Percentiles rank a stretch among this genome's conserved stretches.
Conservation (phyloP, 805 yeast species). For the Suhomyces sp. region DNA sequence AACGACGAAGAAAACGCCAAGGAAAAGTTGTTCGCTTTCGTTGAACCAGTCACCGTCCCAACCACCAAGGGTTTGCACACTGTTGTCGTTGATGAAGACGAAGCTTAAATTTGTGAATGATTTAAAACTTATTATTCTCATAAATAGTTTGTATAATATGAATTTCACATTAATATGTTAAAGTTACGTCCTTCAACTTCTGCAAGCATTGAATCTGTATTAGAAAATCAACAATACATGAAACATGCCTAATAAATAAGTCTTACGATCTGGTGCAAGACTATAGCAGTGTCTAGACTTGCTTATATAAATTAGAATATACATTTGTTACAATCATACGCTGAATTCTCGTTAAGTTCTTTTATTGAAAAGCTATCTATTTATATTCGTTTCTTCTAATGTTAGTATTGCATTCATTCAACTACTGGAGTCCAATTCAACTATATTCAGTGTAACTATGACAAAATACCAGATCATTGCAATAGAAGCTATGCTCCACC, state of each 20-base stretch:
- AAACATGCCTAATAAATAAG: not conserved
- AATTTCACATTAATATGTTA: conserved; percentile 4
- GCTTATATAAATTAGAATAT: not conserved
- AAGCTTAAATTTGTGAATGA: conserved; percentile 36
- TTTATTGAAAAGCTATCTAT: not conserved
- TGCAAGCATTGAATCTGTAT: not conserved
- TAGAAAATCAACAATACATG: not conserved
- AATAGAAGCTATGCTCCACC: conserved; percentile 42
- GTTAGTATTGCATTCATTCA: not conserved
- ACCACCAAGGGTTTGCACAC: conserved; percentile 97
- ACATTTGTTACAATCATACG: not conserved
- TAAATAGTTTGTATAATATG: conserved; percentile 13
- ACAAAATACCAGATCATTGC: conserved; percentile 69
- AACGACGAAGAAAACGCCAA: conserved; percentile 99
- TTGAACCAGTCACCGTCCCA: conserved; percentile 95
- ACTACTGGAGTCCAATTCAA: not conserved
- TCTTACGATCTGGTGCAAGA: not conserved
- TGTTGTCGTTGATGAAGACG: conserved; percentile 86
- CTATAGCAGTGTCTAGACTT: not conserved
- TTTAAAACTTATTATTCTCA: conserved; percentile 6
- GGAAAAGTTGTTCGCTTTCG: conserved; percentile 96
- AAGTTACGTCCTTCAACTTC: not conserved
- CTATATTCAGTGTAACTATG: conserved; percentile 83
- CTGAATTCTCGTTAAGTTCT: not conserved
- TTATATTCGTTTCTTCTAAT: not conserved